phyloP scores from a whole-genome alignment of 1,139 yeast species.

The Taphrina confusa region DNA sequence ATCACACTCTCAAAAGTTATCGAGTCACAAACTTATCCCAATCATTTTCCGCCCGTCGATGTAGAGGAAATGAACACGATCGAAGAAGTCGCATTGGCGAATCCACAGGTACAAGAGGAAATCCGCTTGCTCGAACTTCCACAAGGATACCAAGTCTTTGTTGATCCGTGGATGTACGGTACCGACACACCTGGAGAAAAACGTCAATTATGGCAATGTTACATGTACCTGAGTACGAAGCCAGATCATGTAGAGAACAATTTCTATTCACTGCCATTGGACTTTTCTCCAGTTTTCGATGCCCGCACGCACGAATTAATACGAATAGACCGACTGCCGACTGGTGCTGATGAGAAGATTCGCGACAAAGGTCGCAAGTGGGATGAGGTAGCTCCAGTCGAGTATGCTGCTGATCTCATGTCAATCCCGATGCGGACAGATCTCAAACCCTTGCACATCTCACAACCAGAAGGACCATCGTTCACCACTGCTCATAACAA shows the following conservation, averaged over 20 bases:
- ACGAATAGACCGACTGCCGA: constrained; percentile 69
- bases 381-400: constrained; percentile 48
- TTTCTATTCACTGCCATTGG: constrained; percentile 71
- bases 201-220: constrained; percentile 74
- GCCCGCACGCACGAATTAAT: constrained; percentile 67
- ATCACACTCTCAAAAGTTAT: constrained; percentile 51
- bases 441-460: constrained; percentile 62
- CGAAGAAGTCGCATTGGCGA: constrained; percentile 64
- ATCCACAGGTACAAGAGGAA: constrained; percentile 71
- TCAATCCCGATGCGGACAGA: constrained; percentile 56
- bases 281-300: constrained; percentile 78
- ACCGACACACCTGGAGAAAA: constrained; percentile 81
- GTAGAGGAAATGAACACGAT: constrained; percentile 65
- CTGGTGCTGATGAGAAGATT: constrained; percentile 68
- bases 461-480: constrained; percentile 81
- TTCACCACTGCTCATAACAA: constrained; percentile 67
- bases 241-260: constrained; percentile 68
- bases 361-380: constrained; percentile 52
- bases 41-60: constrained; percentile 66
- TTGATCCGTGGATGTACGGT: constrained; percentile 86
- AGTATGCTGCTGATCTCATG: constrained; percentile 44
- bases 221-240: constrained; percentile 70
- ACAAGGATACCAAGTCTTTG: constrained; percentile 69
- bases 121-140: constrained; percentile 57
- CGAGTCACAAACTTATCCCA: constrained; percentile 54